Base-by-base conservation (phyloP, 306 rosid genomes). In the Acacia acuminata region DNA sequence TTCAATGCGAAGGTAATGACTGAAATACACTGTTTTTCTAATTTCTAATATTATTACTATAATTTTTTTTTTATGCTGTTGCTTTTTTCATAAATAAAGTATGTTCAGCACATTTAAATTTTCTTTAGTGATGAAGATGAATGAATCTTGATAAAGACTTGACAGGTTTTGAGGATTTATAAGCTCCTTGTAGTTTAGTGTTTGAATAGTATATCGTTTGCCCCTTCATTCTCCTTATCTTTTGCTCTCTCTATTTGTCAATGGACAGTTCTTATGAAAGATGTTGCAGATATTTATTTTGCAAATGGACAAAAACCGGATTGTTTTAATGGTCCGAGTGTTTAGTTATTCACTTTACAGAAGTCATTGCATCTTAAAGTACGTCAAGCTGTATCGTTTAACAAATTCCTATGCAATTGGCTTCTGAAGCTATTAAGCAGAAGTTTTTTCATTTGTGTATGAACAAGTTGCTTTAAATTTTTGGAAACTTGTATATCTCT, bases 1-100 rank as follows among this genome's bases (percentile, higher is more conserved):
- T 90, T 91, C 82, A 91, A 85, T 81, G 50, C 86, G 82, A 93
- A 94, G 94, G 98, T 94, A 85, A 87, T 51, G 63, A 53, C 50
- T 42, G 77, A 70, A 68, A 75, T 74, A 71, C 71, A 76, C 47
- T 36, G 73, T 65, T 73, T 71, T 70, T 20, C 24, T 50, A 8
- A 7, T 56, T 56, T 24, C 1, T 61, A 9, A 61, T 61, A 61
- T 61, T 24, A 13, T 13, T 27, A 63, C 4, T 63, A 63, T 27
- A 25, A 36, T 36, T 22, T 24, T 25, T 24, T 25, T 25, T 63
- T 63, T 0, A 4, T 38, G 14, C 3, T 38, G 42, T 4, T 38
- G 25, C 73, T 25, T 27, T 40, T 77, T 61, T 67, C 51, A 60
- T 67, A 12, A 15, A 16, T 51, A 53, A 42, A 68, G 25, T 80